A percentile compares a stretch with the other conserved stretches of the same genome.
phyloP scores from a whole-genome alignment of 164 flowering plant species.

The Vitis rotundifolia region DNA sequence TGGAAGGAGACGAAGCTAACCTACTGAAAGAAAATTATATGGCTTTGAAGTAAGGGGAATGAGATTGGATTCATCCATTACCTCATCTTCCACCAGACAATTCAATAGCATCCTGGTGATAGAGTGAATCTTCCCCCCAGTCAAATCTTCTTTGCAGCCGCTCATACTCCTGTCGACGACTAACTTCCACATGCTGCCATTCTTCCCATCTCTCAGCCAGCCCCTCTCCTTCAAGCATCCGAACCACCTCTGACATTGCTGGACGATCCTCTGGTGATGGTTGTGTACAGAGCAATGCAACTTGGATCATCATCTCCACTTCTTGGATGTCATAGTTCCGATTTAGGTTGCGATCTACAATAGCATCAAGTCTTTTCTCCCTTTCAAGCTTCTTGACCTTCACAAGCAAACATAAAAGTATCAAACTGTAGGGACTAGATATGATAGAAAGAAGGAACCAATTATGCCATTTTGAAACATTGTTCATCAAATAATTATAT shows the following conservation, averaged over 20 bases:
- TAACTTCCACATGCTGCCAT: conserved; percentile 84
- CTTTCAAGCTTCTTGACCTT: conserved; percentile 90
- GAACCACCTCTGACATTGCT: conserved; percentile 90
- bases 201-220: conserved; percentile 93
- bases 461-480: too few relatives aligned
- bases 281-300: conserved; percentile 91
- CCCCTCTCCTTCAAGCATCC: conserved; percentile 98
- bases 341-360: conserved; percentile 71
- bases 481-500: too few relatives aligned
- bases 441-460: not conserved
- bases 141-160: conserved; percentile 78
- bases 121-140: conserved; percentile 79
- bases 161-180: conserved; percentile 73
- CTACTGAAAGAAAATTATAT: conserved; percentile 9
- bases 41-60: not conserved
- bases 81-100: conserved; percentile 91
- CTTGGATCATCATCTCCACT: conserved; percentile 86
- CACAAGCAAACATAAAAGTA: conserved; percentile 7
- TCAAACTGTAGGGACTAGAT: too few relatives aligned
- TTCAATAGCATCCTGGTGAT: conserved; percentile 81
- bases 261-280: conserved; percentile 88
- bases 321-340: conserved; percentile 55
- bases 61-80: not conserved
- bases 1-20: not conserved
- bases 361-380: conserved; percentile 70